Conservation (phyloP, 306 rosid species). For the Malus asiatica region DNA sequence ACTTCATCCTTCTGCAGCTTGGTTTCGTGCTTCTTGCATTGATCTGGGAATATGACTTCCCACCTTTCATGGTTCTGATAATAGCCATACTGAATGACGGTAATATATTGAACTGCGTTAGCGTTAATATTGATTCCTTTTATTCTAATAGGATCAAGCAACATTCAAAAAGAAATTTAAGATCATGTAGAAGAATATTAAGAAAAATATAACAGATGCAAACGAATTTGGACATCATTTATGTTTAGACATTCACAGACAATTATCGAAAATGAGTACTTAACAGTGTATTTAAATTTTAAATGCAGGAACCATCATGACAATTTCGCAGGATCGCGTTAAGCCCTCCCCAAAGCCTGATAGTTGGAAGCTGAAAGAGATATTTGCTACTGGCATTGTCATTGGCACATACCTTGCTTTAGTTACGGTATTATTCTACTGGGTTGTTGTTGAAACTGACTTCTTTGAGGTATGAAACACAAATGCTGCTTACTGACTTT, state of each 20-base stretch:
- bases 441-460: constrained; percentile 47
- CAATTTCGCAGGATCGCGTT: constrained; percentile 76
- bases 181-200: background rate
- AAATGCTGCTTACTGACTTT: background rate
- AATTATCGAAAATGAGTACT: background rate
- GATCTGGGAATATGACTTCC: constrained; percentile 90
- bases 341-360: constrained; percentile 83
- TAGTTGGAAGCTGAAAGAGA: constrained; percentile 88
- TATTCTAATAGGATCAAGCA: background rate
- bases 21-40: constrained; percentile 76
- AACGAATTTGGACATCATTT: background rate
- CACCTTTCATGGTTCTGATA: constrained; percentile 87
- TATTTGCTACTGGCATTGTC: constrained; percentile 74
- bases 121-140: background rate
- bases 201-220: background rate
- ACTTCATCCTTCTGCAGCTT: constrained; percentile 51
- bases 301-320: constrained; percentile 71
- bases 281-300: background rate
- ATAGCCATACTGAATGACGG: constrained; percentile 88
- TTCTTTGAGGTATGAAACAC: constrained; percentile 61
- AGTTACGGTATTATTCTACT: constrained; percentile 68
- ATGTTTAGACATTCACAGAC: background rate
- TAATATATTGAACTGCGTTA: constrained; percentile 21
- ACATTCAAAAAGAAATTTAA: background rate
- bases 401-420: constrained; percentile 83